Evolutionary conservation across 768 basidiomycete genomes (phyloP).

Genomic region (Amylocystis lapponica): DNA sequence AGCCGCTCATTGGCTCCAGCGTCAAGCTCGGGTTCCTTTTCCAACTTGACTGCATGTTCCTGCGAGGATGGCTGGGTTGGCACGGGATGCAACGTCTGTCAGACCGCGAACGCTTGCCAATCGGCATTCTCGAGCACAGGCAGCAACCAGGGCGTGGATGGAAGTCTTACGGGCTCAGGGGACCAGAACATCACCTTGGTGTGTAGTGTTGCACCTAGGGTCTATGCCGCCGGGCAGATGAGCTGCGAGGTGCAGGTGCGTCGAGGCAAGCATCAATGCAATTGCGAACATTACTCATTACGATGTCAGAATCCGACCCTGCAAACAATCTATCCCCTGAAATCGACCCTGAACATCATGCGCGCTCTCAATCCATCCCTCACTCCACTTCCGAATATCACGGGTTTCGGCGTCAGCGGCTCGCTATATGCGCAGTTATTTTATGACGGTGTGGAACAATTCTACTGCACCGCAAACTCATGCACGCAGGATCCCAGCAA

Average conservation of each 20-base stretch:
- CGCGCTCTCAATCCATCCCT: conserved; percentile 65
- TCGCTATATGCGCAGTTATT: conserved; percentile 65
- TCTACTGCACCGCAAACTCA: conserved; percentile 69
- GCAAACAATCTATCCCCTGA: conserved; percentile 65
- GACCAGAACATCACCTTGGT: conserved; percentile 60
- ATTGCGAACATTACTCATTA: not conserved
- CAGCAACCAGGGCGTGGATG: conserved; percentile 21
- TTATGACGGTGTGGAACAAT: conserved; percentile 83
- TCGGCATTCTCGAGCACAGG: conserved; percentile 37
- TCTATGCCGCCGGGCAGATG: conserved; percentile 78
- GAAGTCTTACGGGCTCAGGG: conserved; percentile 12
- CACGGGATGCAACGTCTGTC: conserved; percentile 76
- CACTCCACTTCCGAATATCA: conserved; percentile 61
- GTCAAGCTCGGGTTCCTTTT: conserved; percentile 35
- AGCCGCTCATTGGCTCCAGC: conserved; percentile 44
- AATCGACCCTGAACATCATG: conserved; percentile 70
- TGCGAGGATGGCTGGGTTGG: conserved; percentile 78
- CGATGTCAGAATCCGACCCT: conserved; percentile 72
- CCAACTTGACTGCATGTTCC: conserved; percentile 68
- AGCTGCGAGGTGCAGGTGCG: conserved; percentile 83
- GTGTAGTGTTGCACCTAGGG: conserved; percentile 64
- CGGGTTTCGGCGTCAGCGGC: conserved; percentile 49
- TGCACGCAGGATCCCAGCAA: conserved; percentile 57
- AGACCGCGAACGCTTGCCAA: conserved; percentile 61
- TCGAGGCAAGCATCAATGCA: conserved; percentile 31